Evolutionary conservation across 2,329 filamentous ascomycete species (phyloP), one percentile per base, ranked within the genome.

Genomic region (Neonectria magnoliae): DNA sequence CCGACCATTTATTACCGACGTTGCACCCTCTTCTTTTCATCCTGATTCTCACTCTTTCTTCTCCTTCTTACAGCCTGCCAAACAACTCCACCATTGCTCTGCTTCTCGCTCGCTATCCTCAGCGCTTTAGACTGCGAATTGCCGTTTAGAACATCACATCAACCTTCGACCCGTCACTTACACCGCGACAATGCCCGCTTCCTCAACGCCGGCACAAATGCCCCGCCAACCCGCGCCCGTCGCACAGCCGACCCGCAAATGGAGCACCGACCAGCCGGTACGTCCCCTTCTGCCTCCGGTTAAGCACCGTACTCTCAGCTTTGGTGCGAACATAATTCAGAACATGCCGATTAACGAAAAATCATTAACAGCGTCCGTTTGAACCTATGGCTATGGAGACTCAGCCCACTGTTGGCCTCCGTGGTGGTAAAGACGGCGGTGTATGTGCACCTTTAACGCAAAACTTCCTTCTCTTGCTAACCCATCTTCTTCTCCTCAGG

Each of bases 231-330:
- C 77, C 41, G 75, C 75, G 55, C 76, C 77, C 41, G 71, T 69
- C 45, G 71, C 74, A 47, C 66, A 72, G 38, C 67, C 76, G 44
- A 63, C 70, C 41, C 68, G 62, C 29, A 75, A 68, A 60, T 57
- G 68, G 53, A 78, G 71, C 69, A 60, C 71, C 62, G 76, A 79
- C 56, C 78, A 80, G 63, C 78, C 78, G 41, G 78, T 80, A 74
- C 55, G 78, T 73, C n/a, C 50, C 11, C 45, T 45, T 56, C 52
- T 20, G 33, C 44, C 41, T 57, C 54, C 44, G 63, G 52, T 52
- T 64, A 60, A 54, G 57, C 60, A 41, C 14, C 16, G 5, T 27
- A 22, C n/a, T n/a, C 7, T 33, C 48, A 5, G 18, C 58, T 41
- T 53, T 31, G 20, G 14, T 42, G 29, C 3, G 31, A 47, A n/a